These are phyloP conservation scores for Orbilia oligospora DNA, from an alignment of 2,329 filamentous ascomycete genomes.

Conservation along the genomic window DNA sequence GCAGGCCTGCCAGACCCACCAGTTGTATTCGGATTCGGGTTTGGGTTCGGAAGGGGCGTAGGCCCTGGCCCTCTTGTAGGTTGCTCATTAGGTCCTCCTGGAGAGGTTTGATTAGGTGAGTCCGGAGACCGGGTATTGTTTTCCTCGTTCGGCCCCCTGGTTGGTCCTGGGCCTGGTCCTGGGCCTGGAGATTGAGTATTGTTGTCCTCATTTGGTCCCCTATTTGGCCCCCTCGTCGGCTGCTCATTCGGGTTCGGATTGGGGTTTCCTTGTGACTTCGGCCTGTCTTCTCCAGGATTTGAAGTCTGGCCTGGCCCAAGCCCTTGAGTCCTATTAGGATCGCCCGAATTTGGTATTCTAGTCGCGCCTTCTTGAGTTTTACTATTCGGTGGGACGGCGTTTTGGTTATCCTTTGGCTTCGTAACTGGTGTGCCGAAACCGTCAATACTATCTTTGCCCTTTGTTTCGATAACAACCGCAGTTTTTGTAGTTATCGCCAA, in stretches of 20 bases:
- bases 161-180: neutral
- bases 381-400: neutral
- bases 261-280: neutral
- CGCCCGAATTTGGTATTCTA: neutral
- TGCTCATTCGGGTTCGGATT: neutral
- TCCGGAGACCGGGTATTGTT: constrained; percentile 2
- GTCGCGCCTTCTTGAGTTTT: neutral
- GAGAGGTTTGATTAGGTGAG: constrained; percentile 1
- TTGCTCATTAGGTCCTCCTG: neutral
- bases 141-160: neutral
- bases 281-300: neutral
- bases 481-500: constrained; percentile 43
- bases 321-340: neutral
- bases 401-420: constrained; percentile 4
- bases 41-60: constrained; percentile 22
- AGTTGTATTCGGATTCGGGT: constrained; percentile 32
- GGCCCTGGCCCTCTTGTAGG: neutral
- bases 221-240: neutral
- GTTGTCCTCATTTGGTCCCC: neutral
- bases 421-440: neutral
- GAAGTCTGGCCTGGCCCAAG: constrained; percentile 1
- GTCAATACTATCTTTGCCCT: constrained; percentile 22
- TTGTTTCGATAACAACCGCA: constrained; percentile 50
- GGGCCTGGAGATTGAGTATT: neutral
- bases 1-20: neutral